phyloP scores from a whole-genome alignment of 495 filamentous ascomycete genomes.

The Filosporella fistucella region DNA sequence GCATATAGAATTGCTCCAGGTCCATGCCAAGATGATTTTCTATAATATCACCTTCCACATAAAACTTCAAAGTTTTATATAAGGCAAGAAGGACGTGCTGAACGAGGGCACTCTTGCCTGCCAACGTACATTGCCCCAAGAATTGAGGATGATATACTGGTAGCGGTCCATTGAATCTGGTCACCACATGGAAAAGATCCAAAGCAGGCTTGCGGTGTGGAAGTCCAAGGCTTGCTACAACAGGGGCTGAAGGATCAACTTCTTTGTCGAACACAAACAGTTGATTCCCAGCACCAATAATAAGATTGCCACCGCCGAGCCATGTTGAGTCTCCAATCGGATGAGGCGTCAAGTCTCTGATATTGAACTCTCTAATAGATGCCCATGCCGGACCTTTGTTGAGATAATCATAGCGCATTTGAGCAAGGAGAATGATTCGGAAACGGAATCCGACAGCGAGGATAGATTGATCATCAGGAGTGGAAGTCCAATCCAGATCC shows the following conservation, averaged over 20 bases:
- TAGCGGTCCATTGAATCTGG: constrained; percentile 77
- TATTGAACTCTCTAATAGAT: constrained; percentile 74
- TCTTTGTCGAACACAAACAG: constrained; percentile 81
- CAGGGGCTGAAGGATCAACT: constrained; percentile 58
- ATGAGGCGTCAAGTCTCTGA: constrained; percentile 78
- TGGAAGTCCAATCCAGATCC: constrained; percentile 93
- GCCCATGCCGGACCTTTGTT: constrained; percentile 90
- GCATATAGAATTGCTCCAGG: constrained; percentile 63
- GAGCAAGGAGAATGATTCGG: constrained; percentile 76
- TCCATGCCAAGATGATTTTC: constrained; percentile 76
- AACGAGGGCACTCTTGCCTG: constrained; percentile 70
- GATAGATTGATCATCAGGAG: constrained; percentile 85
- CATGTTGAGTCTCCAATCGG: constrained; percentile 92
- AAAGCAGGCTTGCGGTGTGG: constrained; percentile 41
- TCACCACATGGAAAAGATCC: constrained; percentile 78
- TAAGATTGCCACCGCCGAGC: constrained; percentile 76
- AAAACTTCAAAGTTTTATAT: constrained; percentile 76
- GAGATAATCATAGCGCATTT: constrained; percentile 92
- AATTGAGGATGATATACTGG: constrained; percentile 95
- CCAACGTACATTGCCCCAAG: constrained; percentile 79
- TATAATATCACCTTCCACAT: constrained; percentile 74
- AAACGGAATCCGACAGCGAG: constrained; percentile 88
- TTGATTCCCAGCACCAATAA: constrained; percentile 89
- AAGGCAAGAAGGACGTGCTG: constrained; percentile 71
- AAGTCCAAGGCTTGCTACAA: constrained; percentile 60